These are phyloP conservation scores for Xerocomellus intermedius DNA, from an alignment of 768 basidiomycete genomes.

Conservation along the genomic window DNA sequence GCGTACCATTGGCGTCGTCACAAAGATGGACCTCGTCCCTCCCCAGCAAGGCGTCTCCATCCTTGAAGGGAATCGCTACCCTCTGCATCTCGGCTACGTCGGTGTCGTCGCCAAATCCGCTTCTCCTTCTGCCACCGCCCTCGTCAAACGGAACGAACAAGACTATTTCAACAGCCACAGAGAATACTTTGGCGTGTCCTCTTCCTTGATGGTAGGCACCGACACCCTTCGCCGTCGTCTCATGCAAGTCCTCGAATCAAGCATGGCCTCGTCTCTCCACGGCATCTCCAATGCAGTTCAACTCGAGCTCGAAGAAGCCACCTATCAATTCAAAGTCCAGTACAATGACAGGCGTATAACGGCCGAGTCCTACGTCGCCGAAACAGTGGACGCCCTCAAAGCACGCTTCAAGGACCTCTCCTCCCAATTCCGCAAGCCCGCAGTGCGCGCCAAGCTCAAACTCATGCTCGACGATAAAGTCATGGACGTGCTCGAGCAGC, in stretches of 20 bases:
- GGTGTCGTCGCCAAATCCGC: constrained; percentile 89
- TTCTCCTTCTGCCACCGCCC: constrained; percentile 47
- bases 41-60: constrained; percentile 81
- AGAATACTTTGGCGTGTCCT: constrained; percentile 58
- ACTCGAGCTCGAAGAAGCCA: constrained; percentile 93
- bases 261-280: constrained; percentile 94
- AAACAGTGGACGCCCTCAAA: constrained; percentile 93
- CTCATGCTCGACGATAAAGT: constrained; percentile 93
- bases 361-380: constrained; percentile 96
- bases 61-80: constrained; percentile 87
- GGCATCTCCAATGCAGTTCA: constrained; percentile 97
- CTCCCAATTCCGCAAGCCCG: constrained; percentile 81
- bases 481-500: constrained; percentile 94
- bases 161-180: constrained; percentile 66
- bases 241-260: constrained; percentile 97
- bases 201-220: constrained; percentile 85
- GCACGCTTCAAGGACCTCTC: constrained; percentile 84
- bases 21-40: constrained; percentile 97
- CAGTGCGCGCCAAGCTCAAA: constrained; percentile 87
- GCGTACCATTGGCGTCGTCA: constrained; percentile 95
- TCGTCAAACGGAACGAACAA: constrained; percentile 56
- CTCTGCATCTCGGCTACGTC: constrained; percentile 95
- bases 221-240: constrained; percentile 84
- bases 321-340: constrained; percentile 99
- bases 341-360: constrained; percentile 95